Evolutionary conservation across 441 rosid species (phyloP).

Genomic region (Melastoma candidum): DNA sequence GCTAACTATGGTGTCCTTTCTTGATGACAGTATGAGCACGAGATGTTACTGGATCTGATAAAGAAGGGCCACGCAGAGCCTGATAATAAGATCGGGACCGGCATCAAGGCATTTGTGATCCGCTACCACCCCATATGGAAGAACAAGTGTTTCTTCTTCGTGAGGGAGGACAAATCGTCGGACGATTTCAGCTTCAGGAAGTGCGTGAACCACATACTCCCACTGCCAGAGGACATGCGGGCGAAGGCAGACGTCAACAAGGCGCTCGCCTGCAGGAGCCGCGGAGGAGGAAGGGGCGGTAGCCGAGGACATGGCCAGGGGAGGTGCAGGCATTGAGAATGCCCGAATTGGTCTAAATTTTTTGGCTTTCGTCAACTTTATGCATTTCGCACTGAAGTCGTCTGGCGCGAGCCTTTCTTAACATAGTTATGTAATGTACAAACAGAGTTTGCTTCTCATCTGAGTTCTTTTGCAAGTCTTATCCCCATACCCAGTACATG

Average conservation of each 20-base stretch:
- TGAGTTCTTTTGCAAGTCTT: too few relatives aligned
- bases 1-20: too few relatives aligned
- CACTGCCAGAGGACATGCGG: conserved; percentile 78
- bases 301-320: conserved; percentile 34
- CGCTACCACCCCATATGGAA: conserved; percentile 56
- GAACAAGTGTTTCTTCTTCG: conserved; percentile 63
- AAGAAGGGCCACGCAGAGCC: conserved; percentile 67
- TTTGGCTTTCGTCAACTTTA: neutral
- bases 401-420: too few relatives aligned
- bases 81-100: conserved; percentile 63
- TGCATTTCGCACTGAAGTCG: too few relatives aligned
- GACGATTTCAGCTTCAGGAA: conserved; percentile 96
- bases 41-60: conserved; percentile 62
- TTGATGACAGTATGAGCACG: conserved; percentile 48
- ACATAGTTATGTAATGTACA: neutral
- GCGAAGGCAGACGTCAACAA: conserved; percentile 28
- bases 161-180: conserved; percentile 51
- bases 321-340: conserved; percentile 42
- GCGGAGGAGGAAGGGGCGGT: conserved; percentile 36
- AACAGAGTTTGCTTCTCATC: conserved; percentile 2
- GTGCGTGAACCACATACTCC: conserved; percentile 71
- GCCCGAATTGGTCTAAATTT: conserved; percentile 10
- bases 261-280: conserved; percentile 28
- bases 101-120: conserved; percentile 59
- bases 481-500: neutral